These are phyloP conservation scores for Globisporangium cystogenes DNA, from an alignment of 352 stramenopile species.

Conservation along the genomic window DNA sequence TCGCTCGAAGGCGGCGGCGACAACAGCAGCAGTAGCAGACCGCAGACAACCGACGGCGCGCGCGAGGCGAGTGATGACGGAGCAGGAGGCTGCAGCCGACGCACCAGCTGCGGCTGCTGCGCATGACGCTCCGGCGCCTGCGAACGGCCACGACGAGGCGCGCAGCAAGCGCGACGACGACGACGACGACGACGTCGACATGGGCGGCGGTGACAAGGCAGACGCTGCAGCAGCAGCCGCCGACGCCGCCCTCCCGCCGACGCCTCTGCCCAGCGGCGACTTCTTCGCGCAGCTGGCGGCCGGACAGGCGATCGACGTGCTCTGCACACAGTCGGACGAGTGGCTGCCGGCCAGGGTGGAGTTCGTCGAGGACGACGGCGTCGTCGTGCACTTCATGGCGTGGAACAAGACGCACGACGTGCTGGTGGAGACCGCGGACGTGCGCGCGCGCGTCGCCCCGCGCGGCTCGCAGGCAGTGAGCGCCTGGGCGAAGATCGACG, in stretches of 20 bases:
- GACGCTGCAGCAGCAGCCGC: neutral
- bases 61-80: too few species aligned
- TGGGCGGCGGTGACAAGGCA: neutral
- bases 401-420: conserved; percentile 61
- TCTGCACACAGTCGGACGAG: conserved; percentile 32
- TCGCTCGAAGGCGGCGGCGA: too few species aligned
- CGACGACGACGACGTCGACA: conserved; percentile 3
- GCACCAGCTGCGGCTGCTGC: neutral
- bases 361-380: conserved; percentile 16
- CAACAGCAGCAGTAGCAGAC: neutral
- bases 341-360: conserved; percentile 66
- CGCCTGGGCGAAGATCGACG: conserved; percentile 38
- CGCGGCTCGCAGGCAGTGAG: conserved; percentile 23
- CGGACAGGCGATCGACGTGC: conserved; percentile 56
- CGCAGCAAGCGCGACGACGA: too few species aligned
- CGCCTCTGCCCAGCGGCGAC: neutral
- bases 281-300: conserved; percentile 17
- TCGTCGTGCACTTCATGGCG: conserved; percentile 59
- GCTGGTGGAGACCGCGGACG: conserved; percentile 19
- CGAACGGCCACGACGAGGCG: neutral
- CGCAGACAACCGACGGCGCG: neutral
- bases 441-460: conserved; percentile 33
- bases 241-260: neutral
- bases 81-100: too few species aligned
- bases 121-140: neutral